Evolutionary conservation across 2,329 filamentous ascomycete genomes (phyloP).

Genomic region (Sphaerulina vaccinii): DNA sequence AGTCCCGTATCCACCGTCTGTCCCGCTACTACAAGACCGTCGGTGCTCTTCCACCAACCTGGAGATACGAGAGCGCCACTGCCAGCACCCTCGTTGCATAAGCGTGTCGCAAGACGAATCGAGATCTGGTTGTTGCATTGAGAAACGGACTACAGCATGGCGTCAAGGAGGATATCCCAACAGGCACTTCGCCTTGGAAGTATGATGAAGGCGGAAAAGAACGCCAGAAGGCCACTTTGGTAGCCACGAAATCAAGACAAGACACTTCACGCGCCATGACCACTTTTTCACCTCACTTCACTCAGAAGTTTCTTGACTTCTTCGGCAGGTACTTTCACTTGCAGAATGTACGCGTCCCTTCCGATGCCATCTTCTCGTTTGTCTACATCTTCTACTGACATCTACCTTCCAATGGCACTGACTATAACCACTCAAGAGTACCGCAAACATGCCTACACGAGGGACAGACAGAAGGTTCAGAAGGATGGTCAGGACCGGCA

Average conservation of each 20-base stretch:
- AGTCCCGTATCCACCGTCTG: constrained; percentile 99
- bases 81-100: constrained; percentile 92
- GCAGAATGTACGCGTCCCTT: neutral
- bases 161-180: constrained; percentile 22
- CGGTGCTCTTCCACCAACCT: constrained; percentile 79
- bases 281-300: neutral
- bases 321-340: neutral
- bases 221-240: constrained; percentile 15
- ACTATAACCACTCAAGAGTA: neutral
- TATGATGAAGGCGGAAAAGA: constrained; percentile 19
- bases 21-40: constrained; percentile 99
- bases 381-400: neutral
- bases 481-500: neutral
- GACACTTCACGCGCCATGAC: constrained; percentile 18
- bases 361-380: neutral
- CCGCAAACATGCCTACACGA: neutral
- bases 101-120: constrained; percentile 39
- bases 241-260: constrained; percentile 25
- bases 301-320: neutral
- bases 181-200: constrained; percentile 11
- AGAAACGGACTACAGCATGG: constrained; percentile 24
- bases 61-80: constrained; percentile 98
- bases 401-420: neutral
- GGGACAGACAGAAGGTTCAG: neutral
- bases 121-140: constrained; percentile 19